Evolutionary conservation across 768 basidiomycete genomes (phyloP), one percentile per base, ranked within the genome.

Genomic region (Candolleomyces eurysporus): DNA sequence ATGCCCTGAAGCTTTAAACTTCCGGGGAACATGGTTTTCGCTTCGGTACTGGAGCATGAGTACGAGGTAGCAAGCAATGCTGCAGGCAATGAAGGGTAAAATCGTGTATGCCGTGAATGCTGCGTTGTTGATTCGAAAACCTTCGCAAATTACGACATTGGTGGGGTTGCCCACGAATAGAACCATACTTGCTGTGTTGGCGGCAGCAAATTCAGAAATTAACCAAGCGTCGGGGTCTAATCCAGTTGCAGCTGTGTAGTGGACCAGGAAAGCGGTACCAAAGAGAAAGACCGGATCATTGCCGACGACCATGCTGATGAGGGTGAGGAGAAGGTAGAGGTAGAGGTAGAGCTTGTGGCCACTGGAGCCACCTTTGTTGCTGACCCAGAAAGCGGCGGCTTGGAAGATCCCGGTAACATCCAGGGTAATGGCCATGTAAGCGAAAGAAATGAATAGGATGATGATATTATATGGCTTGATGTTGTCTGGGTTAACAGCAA

Each of bases 261-360:
- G 96, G 5, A 26, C 26, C 26, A 97, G 75, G 72, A 98, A 97
- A 0, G 88, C 88, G 0, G 95, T 96, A 2, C 94, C 95, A 14
- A 90, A 92, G 52, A 98, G 82, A 60, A 97, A 92, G 70, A 98
- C 85, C 0, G 96, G 96, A 73, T 98, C 94, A 68, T 97, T 97
- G 5, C 95, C 96, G 17, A 97, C 79, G 2, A 95, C 65, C 49
- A 90, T 79, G 48, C 92, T 94, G 61, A 88, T 79, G 16, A 83
- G 69, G 14, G 91, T 88, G 69, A 96, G 87, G 80, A 97, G 86
- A 62, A 87, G 45, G 71, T 94, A 98, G 71, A 97, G 90, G 64
- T 89, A 89, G 40, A 90, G 70, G 73, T 88, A 95, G 0, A 96
- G 80, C 52, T 75, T 85, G 66, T 80, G 79, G n/a, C 91, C 92